Evolutionary conservation across 306 rosid genomes (phyloP).

Genomic region (Comarum palustre): DNA sequence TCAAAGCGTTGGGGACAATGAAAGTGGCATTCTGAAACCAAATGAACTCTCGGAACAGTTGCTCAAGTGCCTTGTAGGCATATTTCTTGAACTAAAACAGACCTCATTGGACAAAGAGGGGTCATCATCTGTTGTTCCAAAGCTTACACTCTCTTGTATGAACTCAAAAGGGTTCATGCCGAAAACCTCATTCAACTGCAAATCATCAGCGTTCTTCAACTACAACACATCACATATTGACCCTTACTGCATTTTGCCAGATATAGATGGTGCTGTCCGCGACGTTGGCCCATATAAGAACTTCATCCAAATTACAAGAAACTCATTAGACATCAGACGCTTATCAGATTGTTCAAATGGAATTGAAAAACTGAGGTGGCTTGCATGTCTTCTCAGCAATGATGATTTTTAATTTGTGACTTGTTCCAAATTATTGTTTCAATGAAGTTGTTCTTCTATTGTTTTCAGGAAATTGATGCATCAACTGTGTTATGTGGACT

Average conservation of each 20-base stretch:
- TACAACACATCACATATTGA: conserved; percentile 46
- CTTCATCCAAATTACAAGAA: conserved; percentile 66
- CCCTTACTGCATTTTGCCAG: conserved; percentile 66
- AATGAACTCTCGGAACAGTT: conserved; percentile 81
- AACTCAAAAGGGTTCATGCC: conserved; percentile 58
- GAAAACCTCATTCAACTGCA: conserved; percentile 58
- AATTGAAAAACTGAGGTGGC: conserved; percentile 60
- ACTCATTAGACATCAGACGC: conserved; percentile 43
- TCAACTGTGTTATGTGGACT: conserved; percentile 56
- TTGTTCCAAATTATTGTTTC: neutral
- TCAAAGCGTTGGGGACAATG: conserved; percentile 28
- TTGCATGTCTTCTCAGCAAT: conserved; percentile 6
- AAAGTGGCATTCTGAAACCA: conserved; percentile 48
- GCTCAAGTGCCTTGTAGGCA: conserved; percentile 56
- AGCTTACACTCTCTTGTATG: conserved; percentile 62
- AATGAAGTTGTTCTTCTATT: neutral
- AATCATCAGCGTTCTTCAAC: conserved; percentile 56
- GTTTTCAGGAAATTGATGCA: conserved; percentile 57
- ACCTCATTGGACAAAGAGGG: conserved; percentile 52
- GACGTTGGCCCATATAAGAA: conserved; percentile 76
- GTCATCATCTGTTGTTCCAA: conserved; percentile 55
- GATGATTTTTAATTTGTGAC: neutral
- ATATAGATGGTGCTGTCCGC: conserved; percentile 50
- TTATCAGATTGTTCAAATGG: conserved; percentile 45
- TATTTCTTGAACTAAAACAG: conserved; percentile 71